A percentile compares a stretch with the other conserved stretches of the same genome.
These are phyloP conservation scores for Martensiomyces pterosporus DNA, from an alignment of 192 early-diverging fungal species.

Conservation along the genomic window DNA sequence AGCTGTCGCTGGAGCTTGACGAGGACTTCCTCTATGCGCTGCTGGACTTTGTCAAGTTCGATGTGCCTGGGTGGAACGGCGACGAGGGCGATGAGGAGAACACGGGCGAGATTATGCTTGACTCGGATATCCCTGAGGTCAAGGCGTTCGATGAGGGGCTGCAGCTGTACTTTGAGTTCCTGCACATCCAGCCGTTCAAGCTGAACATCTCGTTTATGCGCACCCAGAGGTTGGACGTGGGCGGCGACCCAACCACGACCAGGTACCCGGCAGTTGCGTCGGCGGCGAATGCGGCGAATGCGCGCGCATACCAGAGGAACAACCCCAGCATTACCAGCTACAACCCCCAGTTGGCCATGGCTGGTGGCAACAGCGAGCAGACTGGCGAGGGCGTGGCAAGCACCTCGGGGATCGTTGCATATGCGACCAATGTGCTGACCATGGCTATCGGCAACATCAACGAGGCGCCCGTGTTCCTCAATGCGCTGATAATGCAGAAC, in stretches of 20 bases:
- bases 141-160: conserved; percentile 61
- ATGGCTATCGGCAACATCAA: conserved; percentile 98
- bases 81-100: neutral
- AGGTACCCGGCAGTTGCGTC: conserved; percentile 7
- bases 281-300: neutral
- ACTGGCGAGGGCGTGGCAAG: conserved; percentile 38
- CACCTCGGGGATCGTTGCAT: conserved; percentile 42
- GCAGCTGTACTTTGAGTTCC: conserved; percentile 89
- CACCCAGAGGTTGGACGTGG: conserved; percentile 50
- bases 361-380: conserved; percentile 11
- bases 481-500: conserved; percentile 85
- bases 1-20: conserved; percentile 90
- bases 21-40: conserved; percentile 87
- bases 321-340: conserved; percentile 20
- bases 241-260: conserved; percentile 17
- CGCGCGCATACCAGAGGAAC: neutral
- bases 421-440: conserved; percentile 81
- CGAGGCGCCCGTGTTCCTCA: conserved; percentile 83
- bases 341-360: conserved; percentile 5
- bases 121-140: conserved; percentile 65
- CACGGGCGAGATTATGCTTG: conserved; percentile 29
- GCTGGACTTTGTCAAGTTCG: conserved; percentile 82
- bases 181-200: conserved; percentile 91
- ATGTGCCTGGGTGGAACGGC: conserved; percentile 43
- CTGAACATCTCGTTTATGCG: conserved; percentile 95